Base-by-base conservation (phyloP, 768 basidiomycete genomes). In the Rhodotorula taiwanensis region DNA sequence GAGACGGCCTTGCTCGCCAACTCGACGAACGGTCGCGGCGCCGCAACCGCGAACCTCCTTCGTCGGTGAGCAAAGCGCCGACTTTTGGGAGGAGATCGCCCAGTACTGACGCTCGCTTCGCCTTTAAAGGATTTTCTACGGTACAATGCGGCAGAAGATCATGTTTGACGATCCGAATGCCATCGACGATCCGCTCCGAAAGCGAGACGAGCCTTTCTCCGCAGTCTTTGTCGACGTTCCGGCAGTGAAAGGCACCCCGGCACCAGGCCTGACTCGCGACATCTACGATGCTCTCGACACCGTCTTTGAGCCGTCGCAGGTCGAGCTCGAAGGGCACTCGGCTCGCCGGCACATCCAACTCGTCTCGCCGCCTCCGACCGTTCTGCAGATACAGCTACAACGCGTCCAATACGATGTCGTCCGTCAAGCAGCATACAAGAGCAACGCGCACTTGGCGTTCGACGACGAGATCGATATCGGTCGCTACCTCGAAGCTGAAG, bases 301-400 rank as follows among this genome's bases (percentile, higher is more conserved):
- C 28, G 94, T 94, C 74, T 94, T 98, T 72, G 86, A 91, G 49
- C 89, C 91, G 54, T 79, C 84, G 25, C 86, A 90, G 41, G 67
- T 74, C 57, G 67, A 69, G 90, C 97, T 68, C 85, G 91, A 92
- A 67, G 89, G 89, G 18, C 83, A 85, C 67, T 88, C 87, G 72
- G 88, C 86, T 15, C 81, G 85, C 67, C 90, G 93, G 86, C 88
- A 93, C 70, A 83, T 93, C 23, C 83, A 85, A 10, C 78, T 93
- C 30, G 83, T 94, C 7, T 86, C 93, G 41, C 52, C n/a, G 3
- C 79, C 91, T 21, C 95, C 95, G 1, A 89, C 90, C 4, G 75
- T 98, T 52, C 77, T 99, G 42, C 95, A 99, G 73, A 88, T 99
- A 48, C 95, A 99, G 75, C 81, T 99, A 14, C 91, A 97, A 83